Evolutionary conservation across 352 stramenopile species (phyloP).

Genomic region (Phytopythium chamaehyphon): DNA sequence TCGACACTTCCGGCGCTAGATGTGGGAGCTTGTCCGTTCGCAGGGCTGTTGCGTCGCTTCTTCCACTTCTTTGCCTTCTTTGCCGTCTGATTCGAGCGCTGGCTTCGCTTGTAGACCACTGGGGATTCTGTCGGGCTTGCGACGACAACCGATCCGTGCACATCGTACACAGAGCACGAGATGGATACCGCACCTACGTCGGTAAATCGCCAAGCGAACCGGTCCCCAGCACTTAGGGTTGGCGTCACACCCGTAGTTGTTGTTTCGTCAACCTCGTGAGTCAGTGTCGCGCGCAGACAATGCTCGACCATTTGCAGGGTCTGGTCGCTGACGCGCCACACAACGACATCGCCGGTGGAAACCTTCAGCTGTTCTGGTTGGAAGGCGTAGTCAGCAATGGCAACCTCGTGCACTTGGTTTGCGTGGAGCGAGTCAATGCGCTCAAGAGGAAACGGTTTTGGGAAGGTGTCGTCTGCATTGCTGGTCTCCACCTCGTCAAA

Average conservation of each 20-base stretch:
- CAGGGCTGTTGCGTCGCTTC: conserved; percentile 14
- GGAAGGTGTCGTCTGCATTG: conserved; percentile 9
- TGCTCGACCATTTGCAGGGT: conserved; percentile 40
- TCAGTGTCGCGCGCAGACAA: conserved; percentile 24
- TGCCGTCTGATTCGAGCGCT: neutral
- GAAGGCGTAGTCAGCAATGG: conserved; percentile 35
- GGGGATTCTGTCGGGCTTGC: neutral
- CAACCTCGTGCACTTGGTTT: conserved; percentile 25
- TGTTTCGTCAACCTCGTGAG: neutral
- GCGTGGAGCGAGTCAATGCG: neutral
- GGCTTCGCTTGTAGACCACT: conserved; percentile 13
- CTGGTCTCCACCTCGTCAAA: neutral
- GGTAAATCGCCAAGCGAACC: conserved; percentile 34
- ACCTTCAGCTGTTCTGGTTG: conserved; percentile 23
- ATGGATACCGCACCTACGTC: conserved; percentile 15
- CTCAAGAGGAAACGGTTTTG: conserved; percentile 23
- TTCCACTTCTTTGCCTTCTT: conserved; percentile 20
- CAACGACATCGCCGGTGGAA: conserved; percentile 25
- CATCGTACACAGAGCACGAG: conserved; percentile 35
- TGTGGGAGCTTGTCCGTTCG: conserved; percentile 13
- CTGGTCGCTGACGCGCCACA: conserved; percentile 29
- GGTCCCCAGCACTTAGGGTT: conserved; percentile 15
- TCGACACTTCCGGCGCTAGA: conserved; percentile 13
- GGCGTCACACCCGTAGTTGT: conserved; percentile 8
- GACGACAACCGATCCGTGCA: conserved; percentile 23